Evolutionary conservation across 225 moss, liverwort and hornwort genomes (phyloP).

Genomic region (Bryum argenteum): DNA sequence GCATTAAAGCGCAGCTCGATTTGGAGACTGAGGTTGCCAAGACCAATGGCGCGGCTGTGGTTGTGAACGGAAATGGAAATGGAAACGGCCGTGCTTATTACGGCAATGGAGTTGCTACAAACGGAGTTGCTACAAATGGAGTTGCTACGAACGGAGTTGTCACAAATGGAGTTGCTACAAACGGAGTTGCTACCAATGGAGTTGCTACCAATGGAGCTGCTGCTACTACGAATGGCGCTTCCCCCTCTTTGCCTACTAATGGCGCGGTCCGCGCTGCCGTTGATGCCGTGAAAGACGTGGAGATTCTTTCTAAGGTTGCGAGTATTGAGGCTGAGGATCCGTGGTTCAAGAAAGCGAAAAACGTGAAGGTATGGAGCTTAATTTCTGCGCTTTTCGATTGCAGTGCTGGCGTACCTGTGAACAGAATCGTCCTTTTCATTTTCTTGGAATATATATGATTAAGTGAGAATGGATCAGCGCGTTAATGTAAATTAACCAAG

Average conservation of each 20-base stretch:
- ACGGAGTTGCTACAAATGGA: background rate
- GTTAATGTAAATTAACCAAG: background rate
- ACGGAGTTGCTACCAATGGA: conserved; percentile 36
- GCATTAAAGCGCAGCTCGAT: conserved; percentile 38
- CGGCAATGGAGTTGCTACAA: too few species aligned
- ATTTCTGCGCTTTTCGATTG: background rate
- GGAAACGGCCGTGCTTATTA: too few species aligned
- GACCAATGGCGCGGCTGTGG: background rate
- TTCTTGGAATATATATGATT: background rate
- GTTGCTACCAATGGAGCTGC: conserved; percentile 32
- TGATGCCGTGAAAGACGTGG: conserved; percentile 26
- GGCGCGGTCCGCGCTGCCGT: conserved; percentile 41
- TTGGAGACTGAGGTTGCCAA: conserved; percentile 33
- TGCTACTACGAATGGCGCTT: conserved; percentile 5
- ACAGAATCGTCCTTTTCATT: background rate
- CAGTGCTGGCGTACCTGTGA: background rate
- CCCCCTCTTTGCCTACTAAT: conserved; percentile 29
- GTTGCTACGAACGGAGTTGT: background rate
- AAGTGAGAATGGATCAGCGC: too few species aligned
- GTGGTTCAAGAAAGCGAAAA: conserved; percentile 70
- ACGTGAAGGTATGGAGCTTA: conserved; percentile 39
- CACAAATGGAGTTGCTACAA: conserved; percentile 13
- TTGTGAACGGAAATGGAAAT: too few species aligned
- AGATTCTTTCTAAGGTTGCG: conserved; percentile 57
- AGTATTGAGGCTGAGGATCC: conserved; percentile 84